Evolutionary conservation across 225 moss, liverwort and hornwort genomes (phyloP).

Genomic region (Marchantia paleacea): DNA sequence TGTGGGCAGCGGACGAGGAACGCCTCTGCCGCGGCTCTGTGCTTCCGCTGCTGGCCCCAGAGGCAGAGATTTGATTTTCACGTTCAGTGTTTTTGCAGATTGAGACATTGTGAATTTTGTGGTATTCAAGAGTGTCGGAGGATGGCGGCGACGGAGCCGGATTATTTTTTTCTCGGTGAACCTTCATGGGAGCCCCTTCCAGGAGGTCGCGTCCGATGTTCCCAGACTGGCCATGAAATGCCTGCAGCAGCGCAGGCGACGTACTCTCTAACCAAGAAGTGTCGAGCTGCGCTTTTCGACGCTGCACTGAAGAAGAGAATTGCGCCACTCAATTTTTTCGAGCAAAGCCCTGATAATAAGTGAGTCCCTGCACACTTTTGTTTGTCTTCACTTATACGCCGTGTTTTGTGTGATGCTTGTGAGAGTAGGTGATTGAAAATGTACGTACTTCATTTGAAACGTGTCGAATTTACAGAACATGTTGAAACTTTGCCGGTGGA

Average conservation of each 20-base stretch:
- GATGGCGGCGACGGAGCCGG: conserved; percentile 3
- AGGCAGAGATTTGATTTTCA: background rate
- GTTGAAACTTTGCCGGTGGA: too few species aligned
- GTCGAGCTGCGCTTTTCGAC: conserved; percentile 52
- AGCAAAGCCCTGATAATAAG: conserved; percentile 45
- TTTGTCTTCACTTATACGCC: too few species aligned
- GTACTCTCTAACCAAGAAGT: conserved; percentile 50
- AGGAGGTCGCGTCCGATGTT: conserved; percentile 45
- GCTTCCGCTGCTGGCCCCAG: background rate
- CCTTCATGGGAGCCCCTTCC: conserved; percentile 41
- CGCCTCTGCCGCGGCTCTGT: too few species aligned
- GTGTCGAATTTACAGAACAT: too few species aligned
- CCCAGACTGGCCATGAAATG: conserved; percentile 63
- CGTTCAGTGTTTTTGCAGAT: background rate
- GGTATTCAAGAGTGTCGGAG: background rate
- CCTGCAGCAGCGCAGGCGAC: conserved; percentile 30
- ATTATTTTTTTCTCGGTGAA: conserved; percentile 36
- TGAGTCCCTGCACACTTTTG: conserved; percentile 3
- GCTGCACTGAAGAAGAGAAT: conserved; percentile 38
- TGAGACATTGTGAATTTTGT: background rate
- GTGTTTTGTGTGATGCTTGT: too few species aligned
- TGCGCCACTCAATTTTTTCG: conserved; percentile 45
- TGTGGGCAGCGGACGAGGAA: too few species aligned
- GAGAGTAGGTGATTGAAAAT: too few species aligned
- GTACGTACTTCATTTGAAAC: too few species aligned